Percentiles rank a stretch among this genome's conserved stretches.
Evolutionary conservation across 75 land plant species (phyloP).

Genomic region (Pinus taeda): DNA sequence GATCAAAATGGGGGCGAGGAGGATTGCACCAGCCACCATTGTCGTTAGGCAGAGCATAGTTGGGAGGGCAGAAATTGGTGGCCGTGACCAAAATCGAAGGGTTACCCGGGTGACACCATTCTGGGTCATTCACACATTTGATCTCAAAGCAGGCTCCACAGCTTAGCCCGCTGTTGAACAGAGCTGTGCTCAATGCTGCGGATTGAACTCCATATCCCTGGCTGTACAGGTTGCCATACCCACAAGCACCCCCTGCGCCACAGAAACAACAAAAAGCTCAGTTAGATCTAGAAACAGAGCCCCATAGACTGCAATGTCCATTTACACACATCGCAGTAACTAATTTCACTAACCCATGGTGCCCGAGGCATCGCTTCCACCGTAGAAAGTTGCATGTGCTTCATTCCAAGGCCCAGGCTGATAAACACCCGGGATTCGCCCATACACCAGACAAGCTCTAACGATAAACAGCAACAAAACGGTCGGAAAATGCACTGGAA

Average conservation of each 20-base stretch:
- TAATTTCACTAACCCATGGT: constrained; percentile 1
- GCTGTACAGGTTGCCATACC: constrained; percentile 66
- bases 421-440: not conserved
- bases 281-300: too few species aligned
- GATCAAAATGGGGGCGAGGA: constrained; percentile 88
- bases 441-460: not conserved
- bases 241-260: constrained; percentile 64
- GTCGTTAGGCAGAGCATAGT: constrained; percentile 52
- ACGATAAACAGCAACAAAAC: not conserved
- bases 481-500: not conserved
- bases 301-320: too few species aligned
- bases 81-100: constrained; percentile 72
- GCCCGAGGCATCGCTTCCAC: constrained; percentile 4
- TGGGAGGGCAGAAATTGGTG: constrained; percentile 80
- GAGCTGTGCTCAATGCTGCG: constrained; percentile 67
- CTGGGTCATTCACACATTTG: constrained; percentile 54
- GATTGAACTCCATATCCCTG: constrained; percentile 66
- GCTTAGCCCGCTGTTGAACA: constrained; percentile 64
- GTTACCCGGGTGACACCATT: constrained; percentile 60
- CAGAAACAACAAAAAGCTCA: not conserved
- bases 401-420: not conserved
- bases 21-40: constrained; percentile 97
- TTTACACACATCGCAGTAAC: too few species aligned
- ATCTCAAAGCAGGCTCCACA: constrained; percentile 75
- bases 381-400: constrained; percentile 7